phyloP scores from a whole-genome alignment of 306 rosid species.

The Hippophae rhamnoides region DNA sequence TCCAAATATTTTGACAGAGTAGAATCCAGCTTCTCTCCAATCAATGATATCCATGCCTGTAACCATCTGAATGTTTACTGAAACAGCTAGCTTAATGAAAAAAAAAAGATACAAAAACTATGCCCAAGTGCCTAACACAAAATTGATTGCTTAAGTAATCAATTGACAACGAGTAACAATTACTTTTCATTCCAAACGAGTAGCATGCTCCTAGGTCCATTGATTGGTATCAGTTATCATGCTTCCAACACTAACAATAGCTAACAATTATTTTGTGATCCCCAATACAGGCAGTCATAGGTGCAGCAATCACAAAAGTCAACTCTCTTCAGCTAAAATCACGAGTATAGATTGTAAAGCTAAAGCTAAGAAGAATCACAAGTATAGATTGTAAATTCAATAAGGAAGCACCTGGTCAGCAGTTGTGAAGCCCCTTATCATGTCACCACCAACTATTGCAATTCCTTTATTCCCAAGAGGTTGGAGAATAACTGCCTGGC shows the following conservation, averaged over 20 bases:
- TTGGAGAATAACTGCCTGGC: constrained; percentile 84
- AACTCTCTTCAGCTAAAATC: background rate
- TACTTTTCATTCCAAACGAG: background rate
- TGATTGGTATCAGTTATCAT: background rate
- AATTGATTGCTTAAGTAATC: constrained; percentile 12
- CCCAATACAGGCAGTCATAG: background rate
- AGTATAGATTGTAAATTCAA: background rate
- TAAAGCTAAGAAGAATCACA: background rate
- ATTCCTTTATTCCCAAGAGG: constrained; percentile 92
- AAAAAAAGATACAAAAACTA: background rate
- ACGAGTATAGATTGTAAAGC: background rate
- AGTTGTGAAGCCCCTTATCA: constrained; percentile 76
- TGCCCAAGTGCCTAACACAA: constrained; percentile 4
- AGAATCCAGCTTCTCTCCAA: constrained; percentile 65
- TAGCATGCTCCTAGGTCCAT: background rate
- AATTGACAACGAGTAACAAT: background rate
- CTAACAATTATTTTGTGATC: background rate
- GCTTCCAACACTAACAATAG: background rate
- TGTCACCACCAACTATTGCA: constrained; percentile 84
- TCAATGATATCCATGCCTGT: constrained; percentile 49
- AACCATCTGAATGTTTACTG: constrained; percentile 7
- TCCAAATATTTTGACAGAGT: constrained; percentile 41
- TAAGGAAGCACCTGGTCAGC: constrained; percentile 58
- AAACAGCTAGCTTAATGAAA: background rate
- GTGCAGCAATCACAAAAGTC: background rate